Conservation (phyloP, 176 grass and related monocot species). For the Oryza glumipatula region DNA sequence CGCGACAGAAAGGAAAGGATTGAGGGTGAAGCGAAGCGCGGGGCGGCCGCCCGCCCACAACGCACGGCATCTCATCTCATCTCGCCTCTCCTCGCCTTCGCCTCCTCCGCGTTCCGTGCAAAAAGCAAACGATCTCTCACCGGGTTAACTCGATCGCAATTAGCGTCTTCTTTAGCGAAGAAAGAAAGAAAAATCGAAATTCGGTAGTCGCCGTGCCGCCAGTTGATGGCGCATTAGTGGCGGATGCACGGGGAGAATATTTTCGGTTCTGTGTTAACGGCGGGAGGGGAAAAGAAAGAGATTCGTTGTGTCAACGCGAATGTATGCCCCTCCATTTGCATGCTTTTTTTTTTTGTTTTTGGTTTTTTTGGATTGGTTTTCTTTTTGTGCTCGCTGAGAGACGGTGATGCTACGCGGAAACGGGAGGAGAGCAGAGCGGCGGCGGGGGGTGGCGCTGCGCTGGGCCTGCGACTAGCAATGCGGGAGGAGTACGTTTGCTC, state of each 20-base stretch:
- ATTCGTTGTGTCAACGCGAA: constrained; percentile 71
- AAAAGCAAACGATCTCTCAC: constrained; percentile 47
- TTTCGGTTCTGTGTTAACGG: constrained; percentile 17
- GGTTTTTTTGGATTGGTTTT: background rate
- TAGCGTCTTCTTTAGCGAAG: background rate
- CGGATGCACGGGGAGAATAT: constrained; percentile 45
- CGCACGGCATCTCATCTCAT: constrained; percentile 54
- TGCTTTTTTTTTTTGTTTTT: background rate
- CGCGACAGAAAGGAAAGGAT: constrained; percentile 73
- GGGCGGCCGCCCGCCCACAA: constrained; percentile 37
- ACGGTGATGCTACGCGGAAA: constrained; percentile 14
- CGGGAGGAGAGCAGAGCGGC: background rate
- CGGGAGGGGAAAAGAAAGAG: constrained; percentile 33
- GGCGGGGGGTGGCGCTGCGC: background rate
- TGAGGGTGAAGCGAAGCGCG: constrained; percentile 52
- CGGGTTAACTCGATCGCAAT: constrained; percentile 19
- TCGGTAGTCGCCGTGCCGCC: constrained; percentile 9
- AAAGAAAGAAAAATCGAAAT: constrained; percentile 7
- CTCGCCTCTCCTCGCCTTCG: background rate
- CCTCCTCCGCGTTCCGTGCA: constrained; percentile 19
- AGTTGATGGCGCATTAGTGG: constrained; percentile 50
- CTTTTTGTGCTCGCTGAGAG: background rate
- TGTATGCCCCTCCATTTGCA: constrained; percentile 39
- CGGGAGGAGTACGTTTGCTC: constrained; percentile 58
- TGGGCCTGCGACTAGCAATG: constrained; percentile 17